Evolutionary conservation across 495 filamentous ascomycete genomes (phyloP).

Genomic region (Neurospora sp.): DNA sequence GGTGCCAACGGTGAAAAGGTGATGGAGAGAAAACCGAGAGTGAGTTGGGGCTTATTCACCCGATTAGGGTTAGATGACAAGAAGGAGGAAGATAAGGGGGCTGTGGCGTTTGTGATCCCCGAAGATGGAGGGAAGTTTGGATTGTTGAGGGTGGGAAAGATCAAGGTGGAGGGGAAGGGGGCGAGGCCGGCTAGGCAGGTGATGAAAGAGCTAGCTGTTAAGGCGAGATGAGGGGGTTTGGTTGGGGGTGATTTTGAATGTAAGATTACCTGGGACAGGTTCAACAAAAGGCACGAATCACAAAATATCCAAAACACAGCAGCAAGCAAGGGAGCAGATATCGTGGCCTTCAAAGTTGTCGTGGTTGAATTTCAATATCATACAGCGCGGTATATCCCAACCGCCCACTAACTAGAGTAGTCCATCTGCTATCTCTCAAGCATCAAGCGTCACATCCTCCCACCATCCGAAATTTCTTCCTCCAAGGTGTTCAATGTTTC

Average conservation of each 20-base stretch:
- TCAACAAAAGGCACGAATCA: not conserved
- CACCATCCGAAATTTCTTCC: not conserved
- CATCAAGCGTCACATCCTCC: not conserved
- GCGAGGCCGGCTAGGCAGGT: not conserved
- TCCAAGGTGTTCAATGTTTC: not conserved
- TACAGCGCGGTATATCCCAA: conserved; percentile 7
- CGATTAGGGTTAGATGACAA: not conserved
- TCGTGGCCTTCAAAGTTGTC: not conserved
- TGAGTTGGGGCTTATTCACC: not conserved
- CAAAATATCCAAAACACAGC: not conserved
- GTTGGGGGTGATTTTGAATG: no score
- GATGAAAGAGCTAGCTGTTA: not conserved
- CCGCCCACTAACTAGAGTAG: not conserved
- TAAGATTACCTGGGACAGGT: no score
- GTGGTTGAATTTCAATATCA: conserved; percentile 3
- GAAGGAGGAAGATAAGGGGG: not conserved
- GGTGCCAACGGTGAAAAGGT: not conserved
- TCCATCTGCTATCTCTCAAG: not conserved
- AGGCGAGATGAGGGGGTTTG: not conserved
- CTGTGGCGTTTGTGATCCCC: not conserved
- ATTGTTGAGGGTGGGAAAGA: conserved; percentile 12
- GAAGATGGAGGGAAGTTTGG: not conserved
- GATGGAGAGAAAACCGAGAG: not conserved
- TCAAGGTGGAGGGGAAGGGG: conserved; percentile 27
- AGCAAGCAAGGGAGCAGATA: not conserved